Conservation (phyloP, 768 basidiomycete genomes). For the Suillus alpinus region DNA sequence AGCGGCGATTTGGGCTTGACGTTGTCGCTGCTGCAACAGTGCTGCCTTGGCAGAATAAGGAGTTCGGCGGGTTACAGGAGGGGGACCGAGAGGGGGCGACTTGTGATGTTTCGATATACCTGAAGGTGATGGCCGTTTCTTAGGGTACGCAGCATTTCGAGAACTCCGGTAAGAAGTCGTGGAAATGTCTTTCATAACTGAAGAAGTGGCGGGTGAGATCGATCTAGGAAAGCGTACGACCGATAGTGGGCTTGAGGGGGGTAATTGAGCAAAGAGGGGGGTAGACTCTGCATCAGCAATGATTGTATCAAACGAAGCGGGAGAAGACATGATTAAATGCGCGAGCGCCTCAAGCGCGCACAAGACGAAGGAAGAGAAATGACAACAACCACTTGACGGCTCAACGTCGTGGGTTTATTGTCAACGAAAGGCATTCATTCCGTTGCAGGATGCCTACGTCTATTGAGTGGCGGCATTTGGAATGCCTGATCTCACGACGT, state of each 20-base stretch:
- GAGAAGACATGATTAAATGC: slow-evolving; percentile 6
- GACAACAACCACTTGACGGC: neutral
- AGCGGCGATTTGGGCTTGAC: slow-evolving; percentile 65
- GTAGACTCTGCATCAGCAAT: slow-evolving; percentile 19
- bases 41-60: slow-evolving; percentile 66
- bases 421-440: neutral
- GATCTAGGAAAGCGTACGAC: slow-evolving; percentile 42
- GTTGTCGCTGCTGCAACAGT: slow-evolving; percentile 61
- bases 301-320: slow-evolving; percentile 4
- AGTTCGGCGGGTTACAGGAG: slow-evolving; percentile 53
- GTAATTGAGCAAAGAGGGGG: slow-evolving; percentile 19
- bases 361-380: neutral
- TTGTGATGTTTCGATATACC: slow-evolving; percentile 71
- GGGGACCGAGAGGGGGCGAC: slow-evolving; percentile 45
- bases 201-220: slow-evolving; percentile 23
- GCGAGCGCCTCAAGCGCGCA: slow-evolving; percentile 8
- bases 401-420: neutral
- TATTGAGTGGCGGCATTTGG: neutral
- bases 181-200: slow-evolving; percentile 79
- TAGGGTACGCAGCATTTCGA: slow-evolving; percentile 70
- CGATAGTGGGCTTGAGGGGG: slow-evolving; percentile 39
- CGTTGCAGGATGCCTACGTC: neutral
- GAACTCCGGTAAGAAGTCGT: slow-evolving; percentile 55
- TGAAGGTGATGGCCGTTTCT: slow-evolving; percentile 82
- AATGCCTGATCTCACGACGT: slow-evolving; percentile 5